Conservation (phyloP, 257 asterid species). For the Scutellaria galericulata region DNA sequence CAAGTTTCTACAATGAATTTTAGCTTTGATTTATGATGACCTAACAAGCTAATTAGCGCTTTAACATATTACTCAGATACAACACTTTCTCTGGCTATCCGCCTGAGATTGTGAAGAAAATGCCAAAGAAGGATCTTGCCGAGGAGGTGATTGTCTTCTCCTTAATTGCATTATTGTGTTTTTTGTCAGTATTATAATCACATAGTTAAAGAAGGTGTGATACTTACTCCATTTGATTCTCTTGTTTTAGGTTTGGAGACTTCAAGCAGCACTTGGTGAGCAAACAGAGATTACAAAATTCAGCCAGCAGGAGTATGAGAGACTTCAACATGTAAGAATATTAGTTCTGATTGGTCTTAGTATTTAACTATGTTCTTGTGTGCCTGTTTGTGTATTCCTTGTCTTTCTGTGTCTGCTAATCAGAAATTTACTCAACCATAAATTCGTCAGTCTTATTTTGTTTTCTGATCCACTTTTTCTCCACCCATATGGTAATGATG, state of each 20-base stretch:
- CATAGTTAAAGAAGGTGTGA: background rate
- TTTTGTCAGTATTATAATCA: background rate
- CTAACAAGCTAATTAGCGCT: slow-evolving; percentile 31
- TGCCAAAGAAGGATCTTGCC: slow-evolving; percentile 99
- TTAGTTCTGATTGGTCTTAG: slow-evolving; percentile 10
- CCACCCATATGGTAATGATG: background rate
- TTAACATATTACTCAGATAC: slow-evolving; percentile 57
- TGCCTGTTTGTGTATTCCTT: background rate
- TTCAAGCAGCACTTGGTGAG: slow-evolving; percentile 99
- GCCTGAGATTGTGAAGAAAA: slow-evolving; percentile 95
- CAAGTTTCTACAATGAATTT: slow-evolving; percentile 9
- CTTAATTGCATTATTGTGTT: background rate
- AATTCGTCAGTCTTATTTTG: background rate
- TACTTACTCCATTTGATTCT: slow-evolving; percentile 22
- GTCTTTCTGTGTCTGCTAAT: background rate
- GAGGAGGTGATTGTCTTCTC: slow-evolving; percentile 74
- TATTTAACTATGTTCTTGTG: background rate
- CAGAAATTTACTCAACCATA: slow-evolving; percentile 1
- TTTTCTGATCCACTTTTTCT: background rate
- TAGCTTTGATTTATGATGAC: slow-evolving; percentile 27
- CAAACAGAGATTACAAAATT: slow-evolving; percentile 93
- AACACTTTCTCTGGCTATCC: slow-evolving; percentile 94
- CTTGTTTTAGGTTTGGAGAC: slow-evolving; percentile 90
- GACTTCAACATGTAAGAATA: slow-evolving; percentile 83
- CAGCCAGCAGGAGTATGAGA: slow-evolving; percentile 96